Evolutionary conservation across 78 protist genomes (phyloP), one percentile per base, ranked within the genome.

Genomic region (Paulinella micropora): DNA sequence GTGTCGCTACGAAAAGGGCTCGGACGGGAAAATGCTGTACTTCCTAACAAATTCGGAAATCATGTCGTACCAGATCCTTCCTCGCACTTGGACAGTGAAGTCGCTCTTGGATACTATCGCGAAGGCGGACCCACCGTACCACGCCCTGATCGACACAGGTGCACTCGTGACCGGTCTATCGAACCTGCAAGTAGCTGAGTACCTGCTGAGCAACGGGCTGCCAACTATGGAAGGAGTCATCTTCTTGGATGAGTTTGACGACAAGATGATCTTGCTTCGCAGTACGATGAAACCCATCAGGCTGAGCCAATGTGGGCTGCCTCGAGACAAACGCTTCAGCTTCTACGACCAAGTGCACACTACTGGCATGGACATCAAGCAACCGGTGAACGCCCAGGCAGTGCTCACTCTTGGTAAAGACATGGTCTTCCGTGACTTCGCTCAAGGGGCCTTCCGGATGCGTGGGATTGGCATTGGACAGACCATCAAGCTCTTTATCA

Each of bases 321-420:
- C 73, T 83, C 88, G 34, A 38, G 31, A 29, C 35, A 2, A 84
- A 0, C 69, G 96, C 40, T 94, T 94, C 93, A 89, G 94, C 36
- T 92, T 94, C 88, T 94, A 89, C 90, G 96, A 92, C 79, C 96
- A 94, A 86, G 92, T 92, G 86, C 96, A 94, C 92, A 91, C 96
- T 34, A 94, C 94, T 1, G 96, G 96, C 37, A 91, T 92, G 93
- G 96, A 94, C 89, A 90, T 94, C 87, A 82, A 91, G 82, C 96
- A 94, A 39, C 29, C 87, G 23, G 90, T 92, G 39, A 91, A 90
- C 41, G 96, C 94, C 9, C 41, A 39, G 32, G 94, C 96, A 9
- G 94, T 90, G 77, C 35, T 94, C 41, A 94, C 94, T 3, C 81
- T 94, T 28, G 96, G 96, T 84, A 94, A 94, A 90, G 96, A 94